phyloP scores from a whole-genome alignment of 441 rosid species.

The Geranium incanum region DNA sequence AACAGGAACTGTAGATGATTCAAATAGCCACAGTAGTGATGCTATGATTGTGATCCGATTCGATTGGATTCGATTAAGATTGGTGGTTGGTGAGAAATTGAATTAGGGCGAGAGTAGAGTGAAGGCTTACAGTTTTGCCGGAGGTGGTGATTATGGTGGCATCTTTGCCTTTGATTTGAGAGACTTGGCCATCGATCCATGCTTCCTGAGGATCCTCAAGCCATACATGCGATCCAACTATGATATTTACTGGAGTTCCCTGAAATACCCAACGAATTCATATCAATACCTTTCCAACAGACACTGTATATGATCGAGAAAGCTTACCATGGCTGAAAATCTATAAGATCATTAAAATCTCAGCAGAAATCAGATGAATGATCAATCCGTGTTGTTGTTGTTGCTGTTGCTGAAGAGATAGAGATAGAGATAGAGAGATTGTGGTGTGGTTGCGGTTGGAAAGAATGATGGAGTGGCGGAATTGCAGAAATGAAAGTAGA shows the following conservation, averaged over 20 bases:
- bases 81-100: not conserved
- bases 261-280: constrained; percentile 14
- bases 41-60: too few species aligned
- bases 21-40: too few species aligned
- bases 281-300: too few species aligned
- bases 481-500: constrained; percentile 17
- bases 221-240: constrained; percentile 73
- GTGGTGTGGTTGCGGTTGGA: not conserved
- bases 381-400: not conserved
- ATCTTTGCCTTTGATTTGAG: constrained; percentile 38
- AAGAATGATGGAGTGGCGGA: constrained; percentile 13
- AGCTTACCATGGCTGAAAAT: constrained; percentile 22
- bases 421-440: not conserved
- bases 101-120: not conserved
- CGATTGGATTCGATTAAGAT: too few species aligned
- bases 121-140: constrained; percentile 43
- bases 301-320: not conserved
- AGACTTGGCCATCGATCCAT: constrained; percentile 61
- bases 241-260: constrained; percentile 53
- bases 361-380: not conserved
- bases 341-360: constrained; percentile 18
- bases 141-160: constrained; percentile 37
- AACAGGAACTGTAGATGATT: too few species aligned
- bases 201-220: constrained; percentile 54
- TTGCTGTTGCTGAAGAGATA: not conserved